phyloP scores from a whole-genome alignment of 2,329 filamentous ascomycete genomes.

The Trichoderma atroviride region DNA sequence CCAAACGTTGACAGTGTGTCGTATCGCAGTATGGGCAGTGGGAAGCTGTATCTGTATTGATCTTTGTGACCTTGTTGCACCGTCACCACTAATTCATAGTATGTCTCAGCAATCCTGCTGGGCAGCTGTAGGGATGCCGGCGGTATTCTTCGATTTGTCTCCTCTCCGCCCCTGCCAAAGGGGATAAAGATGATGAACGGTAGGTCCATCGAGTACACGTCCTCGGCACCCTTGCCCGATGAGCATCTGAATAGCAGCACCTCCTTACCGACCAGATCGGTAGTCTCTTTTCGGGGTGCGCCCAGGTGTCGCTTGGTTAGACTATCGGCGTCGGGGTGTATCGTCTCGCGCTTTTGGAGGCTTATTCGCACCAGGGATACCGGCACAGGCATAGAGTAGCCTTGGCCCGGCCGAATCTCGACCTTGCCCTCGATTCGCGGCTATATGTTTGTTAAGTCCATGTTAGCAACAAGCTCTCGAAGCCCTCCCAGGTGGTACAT shows the following conservation, averaged over 20 bases:
- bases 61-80: conserved; percentile 87
- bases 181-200: conserved; percentile 98
- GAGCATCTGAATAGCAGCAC: conserved; percentile 87
- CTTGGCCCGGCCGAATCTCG: conserved; percentile 85
- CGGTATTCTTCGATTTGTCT: conserved; percentile 85
- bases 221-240: conserved; percentile 81
- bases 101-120: conserved; percentile 94
- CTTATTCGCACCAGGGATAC: conserved; percentile 94
- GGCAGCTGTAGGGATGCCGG: conserved; percentile 89
- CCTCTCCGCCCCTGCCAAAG: conserved; percentile 86
- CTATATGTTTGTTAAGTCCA: conserved; percentile 47
- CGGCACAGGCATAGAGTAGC: conserved; percentile 84
- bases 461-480: neutral
- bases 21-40: conserved; percentile 88
- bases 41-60: conserved; percentile 89
- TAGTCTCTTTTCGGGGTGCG: conserved; percentile 85
- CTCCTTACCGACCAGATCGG: conserved; percentile 94
- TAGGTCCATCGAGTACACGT: conserved; percentile 91
- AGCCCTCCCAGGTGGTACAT: neutral
- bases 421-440: conserved; percentile 97
- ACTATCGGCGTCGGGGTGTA: conserved; percentile 94
- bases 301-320: conserved; percentile 89
- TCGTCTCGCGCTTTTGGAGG: conserved; percentile 90
- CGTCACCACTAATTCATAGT: conserved; percentile 93
- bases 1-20: conserved; percentile 97